These are phyloP conservation scores for Wickerhamomyces bovis DNA, from an alignment of 805 yeast species.

Conservation along the genomic window DNA sequence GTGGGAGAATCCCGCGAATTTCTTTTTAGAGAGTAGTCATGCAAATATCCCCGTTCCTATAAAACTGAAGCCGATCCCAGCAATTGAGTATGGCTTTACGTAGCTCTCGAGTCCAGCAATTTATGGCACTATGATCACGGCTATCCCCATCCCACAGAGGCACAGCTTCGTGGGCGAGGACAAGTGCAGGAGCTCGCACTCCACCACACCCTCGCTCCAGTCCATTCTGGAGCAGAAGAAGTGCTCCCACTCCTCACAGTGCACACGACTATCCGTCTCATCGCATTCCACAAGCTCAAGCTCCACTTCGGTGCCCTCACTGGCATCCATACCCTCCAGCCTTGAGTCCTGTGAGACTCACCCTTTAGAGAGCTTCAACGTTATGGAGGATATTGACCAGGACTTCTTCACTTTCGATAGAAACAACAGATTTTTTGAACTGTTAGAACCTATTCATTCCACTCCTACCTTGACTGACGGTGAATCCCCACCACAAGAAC, in stretches of 20 bases:
- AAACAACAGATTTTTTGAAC: slow-evolving; percentile 4
- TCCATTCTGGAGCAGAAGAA: slow-evolving; percentile 19
- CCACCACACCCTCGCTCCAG: slow-evolving; percentile 22
- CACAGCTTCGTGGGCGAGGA: neutral
- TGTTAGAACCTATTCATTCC: slow-evolving; percentile 4
- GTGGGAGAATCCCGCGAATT: neutral
- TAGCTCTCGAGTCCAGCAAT: too few relatives aligned
- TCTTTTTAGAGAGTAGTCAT: neutral
- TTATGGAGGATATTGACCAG: slow-evolving; percentile 19
- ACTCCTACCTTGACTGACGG: slow-evolving; percentile 3
- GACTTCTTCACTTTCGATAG: slow-evolving; percentile 10
- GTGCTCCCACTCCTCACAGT: slow-evolving; percentile 3
- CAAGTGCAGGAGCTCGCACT: neutral
- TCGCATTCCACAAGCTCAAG: slow-evolving; percentile 5
- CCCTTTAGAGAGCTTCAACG: slow-evolving; percentile 15
- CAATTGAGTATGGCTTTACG: neutral
- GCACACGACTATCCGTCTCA: neutral
- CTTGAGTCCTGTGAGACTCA: slow-evolving; percentile 15
- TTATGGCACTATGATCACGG: slow-evolving; percentile 6
- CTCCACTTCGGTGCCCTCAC: slow-evolving; percentile 10
- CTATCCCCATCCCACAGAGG: slow-evolving; percentile 19
- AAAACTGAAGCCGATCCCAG: neutral
- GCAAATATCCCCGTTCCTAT: neutral
- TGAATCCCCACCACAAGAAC: neutral
- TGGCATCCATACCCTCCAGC: slow-evolving; percentile 8